These are phyloP conservation scores for Mycena sanguinolenta DNA, from an alignment of 768 basidiomycete species.

Conservation along the genomic window DNA sequence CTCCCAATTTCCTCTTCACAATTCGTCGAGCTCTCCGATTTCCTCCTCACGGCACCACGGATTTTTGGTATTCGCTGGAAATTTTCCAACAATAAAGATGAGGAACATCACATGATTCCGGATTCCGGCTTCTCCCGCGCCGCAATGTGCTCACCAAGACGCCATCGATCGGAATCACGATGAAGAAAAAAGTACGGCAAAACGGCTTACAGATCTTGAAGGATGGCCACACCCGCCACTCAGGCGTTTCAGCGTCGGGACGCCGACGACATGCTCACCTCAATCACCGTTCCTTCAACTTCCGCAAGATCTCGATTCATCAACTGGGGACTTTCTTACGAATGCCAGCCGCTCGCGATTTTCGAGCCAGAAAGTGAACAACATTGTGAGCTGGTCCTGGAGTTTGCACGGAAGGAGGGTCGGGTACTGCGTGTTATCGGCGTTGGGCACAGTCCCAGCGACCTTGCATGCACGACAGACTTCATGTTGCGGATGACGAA, in stretches of 20 bases:
- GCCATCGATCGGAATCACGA: constrained; percentile 10
- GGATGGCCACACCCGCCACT: constrained; percentile 8
- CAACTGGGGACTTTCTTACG: constrained; percentile 91
- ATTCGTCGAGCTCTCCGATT: no score
- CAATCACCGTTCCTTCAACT: constrained; percentile 64
- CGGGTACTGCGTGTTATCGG: constrained; percentile 85
- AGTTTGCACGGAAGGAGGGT: constrained; percentile 81
- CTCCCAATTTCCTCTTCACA: no score
- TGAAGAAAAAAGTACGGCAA: background rate
- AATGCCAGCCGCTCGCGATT: constrained; percentile 75
- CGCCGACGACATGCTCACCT: constrained; percentile 61
- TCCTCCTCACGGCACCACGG: background rate
- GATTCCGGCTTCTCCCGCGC: no score
- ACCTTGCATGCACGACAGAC: constrained; percentile 90
- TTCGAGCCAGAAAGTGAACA: constrained; percentile 82
- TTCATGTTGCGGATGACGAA: constrained; percentile 88
- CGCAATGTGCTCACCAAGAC: constrained; percentile 12
- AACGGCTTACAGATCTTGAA: background rate
- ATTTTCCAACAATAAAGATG: background rate
- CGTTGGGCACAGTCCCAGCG: constrained; percentile 94
- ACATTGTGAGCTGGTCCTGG: constrained; percentile 82
- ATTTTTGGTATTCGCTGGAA: background rate
- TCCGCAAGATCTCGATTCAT: constrained; percentile 49
- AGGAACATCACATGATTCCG: background rate
- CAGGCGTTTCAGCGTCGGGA: background rate